These are phyloP conservation scores for Cyclocybe aegerita DNA, from an alignment of 768 basidiomycete genomes.

Conservation along the genomic window DNA sequence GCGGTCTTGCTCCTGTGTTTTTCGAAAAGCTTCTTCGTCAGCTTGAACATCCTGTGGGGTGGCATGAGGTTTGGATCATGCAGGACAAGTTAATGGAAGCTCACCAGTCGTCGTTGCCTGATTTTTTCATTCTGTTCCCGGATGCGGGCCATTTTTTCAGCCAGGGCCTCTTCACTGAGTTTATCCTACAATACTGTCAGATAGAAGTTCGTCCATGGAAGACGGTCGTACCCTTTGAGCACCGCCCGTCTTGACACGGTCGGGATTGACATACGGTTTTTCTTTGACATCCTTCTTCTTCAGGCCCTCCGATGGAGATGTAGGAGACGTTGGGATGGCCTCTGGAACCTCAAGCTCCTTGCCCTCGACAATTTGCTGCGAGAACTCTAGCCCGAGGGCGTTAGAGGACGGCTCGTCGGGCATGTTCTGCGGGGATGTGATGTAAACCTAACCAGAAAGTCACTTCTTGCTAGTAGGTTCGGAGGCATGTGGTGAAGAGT, in stretches of 20 bases:
- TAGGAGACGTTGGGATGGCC: conserved; percentile 2
- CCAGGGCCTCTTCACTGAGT: conserved; percentile 63
- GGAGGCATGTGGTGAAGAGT: neutral
- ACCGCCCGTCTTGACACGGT: conserved; percentile 84
- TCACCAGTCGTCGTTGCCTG: conserved; percentile 63
- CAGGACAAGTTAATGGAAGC: conserved; percentile 16
- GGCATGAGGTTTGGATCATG: conserved; percentile 6
- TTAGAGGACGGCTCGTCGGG: conserved; percentile 40
- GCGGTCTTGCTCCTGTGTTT: conserved; percentile 66
- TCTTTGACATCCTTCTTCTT: conserved; percentile 48
- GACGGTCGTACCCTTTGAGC: conserved; percentile 55
- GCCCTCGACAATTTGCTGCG: conserved; percentile 26
- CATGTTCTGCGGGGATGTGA: conserved; percentile 26
- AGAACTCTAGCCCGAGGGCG: conserved; percentile 72
- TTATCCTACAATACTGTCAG: conserved; percentile 51
- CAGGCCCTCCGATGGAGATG: conserved; percentile 14
- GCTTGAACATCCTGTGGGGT: conserved; percentile 68
- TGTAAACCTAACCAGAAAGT: too few species aligned
- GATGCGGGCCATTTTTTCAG: conserved; percentile 68
- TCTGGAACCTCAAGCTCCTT: conserved; percentile 5
- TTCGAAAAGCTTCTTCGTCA: conserved; percentile 76
- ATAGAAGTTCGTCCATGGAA: neutral
- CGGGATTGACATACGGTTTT: conserved; percentile 77
- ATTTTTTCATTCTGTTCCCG: conserved; percentile 76
- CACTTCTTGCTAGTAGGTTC: neutral